These are phyloP conservation scores for Cercospora berteroae DNA, from an alignment of 2,329 filamentous ascomycete genomes.

Conservation along the genomic window DNA sequence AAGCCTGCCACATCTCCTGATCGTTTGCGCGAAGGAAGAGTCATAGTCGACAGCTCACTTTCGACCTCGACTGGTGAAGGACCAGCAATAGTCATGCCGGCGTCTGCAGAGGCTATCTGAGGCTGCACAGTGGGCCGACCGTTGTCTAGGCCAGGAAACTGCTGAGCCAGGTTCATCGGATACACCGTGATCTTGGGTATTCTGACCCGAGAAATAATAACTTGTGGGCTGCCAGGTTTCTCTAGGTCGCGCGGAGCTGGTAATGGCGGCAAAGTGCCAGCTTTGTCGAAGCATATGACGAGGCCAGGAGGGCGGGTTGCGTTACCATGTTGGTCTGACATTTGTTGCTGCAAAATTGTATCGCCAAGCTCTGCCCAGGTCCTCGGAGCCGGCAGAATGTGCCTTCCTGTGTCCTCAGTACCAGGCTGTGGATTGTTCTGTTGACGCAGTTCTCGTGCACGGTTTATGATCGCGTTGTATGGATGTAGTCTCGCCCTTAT, in stretches of 20 bases:
- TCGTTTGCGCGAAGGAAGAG: constrained; percentile 54
- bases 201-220: constrained; percentile 3
- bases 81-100: constrained; percentile 21
- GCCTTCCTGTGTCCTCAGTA: constrained; percentile 16
- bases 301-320: constrained; percentile 21
- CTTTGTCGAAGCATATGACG: constrained; percentile 32
- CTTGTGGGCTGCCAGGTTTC: constrained; percentile 9
- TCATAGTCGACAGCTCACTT: constrained; percentile 35
- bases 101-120: constrained; percentile 32
- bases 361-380: constrained; percentile 39
- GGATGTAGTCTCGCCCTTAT: constrained; percentile 56
- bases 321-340: constrained; percentile 31
- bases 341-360: constrained; percentile 31
- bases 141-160: constrained; percentile 36
- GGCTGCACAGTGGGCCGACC: constrained; percentile 35
- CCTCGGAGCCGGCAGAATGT: constrained; percentile 29
- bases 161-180: constrained; percentile 27
- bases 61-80: constrained; percentile 33
- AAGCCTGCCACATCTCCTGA: constrained; percentile 60
- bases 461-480: constrained; percentile 46
- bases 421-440: background rate
- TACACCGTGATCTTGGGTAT: constrained; percentile 12
- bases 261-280: background rate
- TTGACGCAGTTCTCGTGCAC: constrained; percentile 16
- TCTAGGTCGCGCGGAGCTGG: background rate